Evolutionary conservation across 2,329 filamentous ascomycete genomes (phyloP).

Genomic region (Pezizomycotina sp.): DNA sequence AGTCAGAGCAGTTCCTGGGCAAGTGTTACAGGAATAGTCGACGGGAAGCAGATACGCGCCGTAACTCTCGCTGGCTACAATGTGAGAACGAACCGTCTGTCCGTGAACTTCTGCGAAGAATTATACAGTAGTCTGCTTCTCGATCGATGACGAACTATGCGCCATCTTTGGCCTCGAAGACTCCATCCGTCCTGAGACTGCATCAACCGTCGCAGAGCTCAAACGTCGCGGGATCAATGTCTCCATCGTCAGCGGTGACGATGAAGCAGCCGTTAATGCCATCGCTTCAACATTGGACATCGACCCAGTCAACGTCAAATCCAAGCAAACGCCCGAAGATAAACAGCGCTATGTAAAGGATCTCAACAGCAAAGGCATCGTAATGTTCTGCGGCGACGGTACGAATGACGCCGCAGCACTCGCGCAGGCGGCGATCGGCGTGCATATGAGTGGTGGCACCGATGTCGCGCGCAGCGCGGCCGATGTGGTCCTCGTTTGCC

Average conservation of each 20-base stretch:
- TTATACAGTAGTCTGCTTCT: constrained; percentile 34
- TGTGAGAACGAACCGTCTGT: constrained; percentile 6
- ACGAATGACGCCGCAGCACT: constrained; percentile 64
- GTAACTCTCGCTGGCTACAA: constrained; percentile 16
- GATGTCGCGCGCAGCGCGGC: constrained; percentile 52
- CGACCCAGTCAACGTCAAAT: constrained; percentile 29
- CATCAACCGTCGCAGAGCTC: constrained; percentile 33
- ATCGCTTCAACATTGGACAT: constrained; percentile 34
- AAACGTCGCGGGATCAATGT: constrained; percentile 34
- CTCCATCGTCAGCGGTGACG: constrained; percentile 43
- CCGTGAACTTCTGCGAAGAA: constrained; percentile 1
- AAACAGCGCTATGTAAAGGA: constrained; percentile 39
- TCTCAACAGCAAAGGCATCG: constrained; percentile 28
- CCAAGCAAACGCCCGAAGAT: constrained; percentile 36
- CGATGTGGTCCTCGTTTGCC: constrained; percentile 50
- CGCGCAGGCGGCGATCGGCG: constrained; percentile 51
- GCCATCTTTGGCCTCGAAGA: constrained; percentile 38
- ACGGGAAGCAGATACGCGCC: constrained; percentile 5
- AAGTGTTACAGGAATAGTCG: constrained; percentile 19
- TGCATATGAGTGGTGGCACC: constrained; percentile 47
- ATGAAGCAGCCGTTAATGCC: constrained; percentile 34
- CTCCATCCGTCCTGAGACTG: constrained; percentile 34
- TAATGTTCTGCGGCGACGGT: constrained; percentile 61
- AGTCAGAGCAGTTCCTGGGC: constrained; percentile 30
- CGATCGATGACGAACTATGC: constrained; percentile 29